Base-by-base conservation (phyloP, 495 filamentous ascomycete genomes). In the Podospora pseudocomata region DNA sequence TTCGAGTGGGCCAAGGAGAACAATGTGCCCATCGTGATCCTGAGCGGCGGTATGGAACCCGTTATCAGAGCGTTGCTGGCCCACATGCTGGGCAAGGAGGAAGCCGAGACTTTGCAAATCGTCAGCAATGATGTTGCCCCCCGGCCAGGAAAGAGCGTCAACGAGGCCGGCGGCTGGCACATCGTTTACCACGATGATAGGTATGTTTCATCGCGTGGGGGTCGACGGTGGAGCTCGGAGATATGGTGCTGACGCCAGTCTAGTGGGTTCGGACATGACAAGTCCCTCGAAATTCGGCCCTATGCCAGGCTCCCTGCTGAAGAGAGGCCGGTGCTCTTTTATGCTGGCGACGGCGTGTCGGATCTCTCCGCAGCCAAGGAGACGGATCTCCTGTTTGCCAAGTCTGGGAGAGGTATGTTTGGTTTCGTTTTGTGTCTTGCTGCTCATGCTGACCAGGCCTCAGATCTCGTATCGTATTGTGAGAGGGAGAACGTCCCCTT, bases 251-350 rank as follows among this genome's bases (percentile, higher is more conserved):
- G 30, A 73, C 55, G 2, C 26, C 9, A 7, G 66, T 49, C 63
- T 67, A 94, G 91, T 72, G 85, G 87, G 61, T 95, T 94, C 71
- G 94, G 94, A 11, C 94, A 99, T 72, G 94, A 99, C 83, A 97
- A 99, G 85, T 91, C 88, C 32, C 78, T 92, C 49, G 91, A 91
- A 70, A 93, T 99, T 72, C 88, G 91, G 70, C 91, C 90, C 1
- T 97, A 97, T 75, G 86, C 90, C n/a, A 75, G 77, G 58, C 83
- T 95, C 13, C 90, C 92, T 0, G 84, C 85, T 1, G 73, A 64
- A 30, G 80, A 89, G 66, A 83, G 92, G 64, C 93, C 93, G 0
- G 86, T 85, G 11, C 85, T 96, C 76, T 89, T 97, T 69, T 97
- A 97, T 71, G 93, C 93, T 27, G 93, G 93, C 60, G 93, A 97